A percentile compares a stretch with the other conserved stretches of the same genome.
Conservation (phyloP, 2,329 filamentous ascomycete species). For the Epichloe festucae region DNA sequence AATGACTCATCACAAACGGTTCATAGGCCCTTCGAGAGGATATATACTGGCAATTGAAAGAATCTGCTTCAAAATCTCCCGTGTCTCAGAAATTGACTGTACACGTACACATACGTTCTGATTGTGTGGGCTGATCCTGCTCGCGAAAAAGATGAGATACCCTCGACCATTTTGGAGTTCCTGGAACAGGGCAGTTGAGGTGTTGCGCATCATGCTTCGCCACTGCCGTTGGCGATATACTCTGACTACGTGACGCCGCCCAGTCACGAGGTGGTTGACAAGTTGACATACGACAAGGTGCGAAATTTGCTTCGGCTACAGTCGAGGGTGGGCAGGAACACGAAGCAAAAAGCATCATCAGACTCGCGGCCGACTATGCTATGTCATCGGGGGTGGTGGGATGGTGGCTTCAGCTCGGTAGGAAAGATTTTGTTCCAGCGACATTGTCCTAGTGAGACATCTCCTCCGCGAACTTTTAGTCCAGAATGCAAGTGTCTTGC, state of each 20-base stretch:
- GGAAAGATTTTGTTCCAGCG: conserved; percentile 24
- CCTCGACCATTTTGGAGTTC: conserved; percentile 16
- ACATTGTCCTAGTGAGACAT: conserved; percentile 33
- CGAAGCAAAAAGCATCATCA: conserved; percentile 6
- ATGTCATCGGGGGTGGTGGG: conserved; percentile 35
- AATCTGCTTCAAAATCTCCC: background rate
- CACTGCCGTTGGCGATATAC: conserved; percentile 17
- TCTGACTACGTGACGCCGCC: conserved; percentile 20
- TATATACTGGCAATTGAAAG: background rate
- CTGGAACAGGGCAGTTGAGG: conserved; percentile 13
- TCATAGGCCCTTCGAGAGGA: conserved; percentile 25
- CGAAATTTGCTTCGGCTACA: conserved; percentile 17
- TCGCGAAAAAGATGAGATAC: conserved; percentile 11
- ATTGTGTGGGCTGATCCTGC: conserved; percentile 12
- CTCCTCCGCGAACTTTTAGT: conserved; percentile 35
- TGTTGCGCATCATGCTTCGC: conserved; percentile 24
- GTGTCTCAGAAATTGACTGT: background rate
- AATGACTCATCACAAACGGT: too few species aligned
- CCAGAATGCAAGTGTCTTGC: conserved; percentile 28
- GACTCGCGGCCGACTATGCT: conserved; percentile 25
- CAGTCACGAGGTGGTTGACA: conserved; percentile 23
- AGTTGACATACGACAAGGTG: conserved; percentile 19
- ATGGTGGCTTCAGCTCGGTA: conserved; percentile 30
- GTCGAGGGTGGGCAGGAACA: conserved; percentile 14
- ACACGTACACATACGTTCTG: conserved; percentile 4